These are phyloP conservation scores for Plasmodium vivax DNA, from an alignment of 169 alveolate species.

Conservation along the genomic window DNA sequence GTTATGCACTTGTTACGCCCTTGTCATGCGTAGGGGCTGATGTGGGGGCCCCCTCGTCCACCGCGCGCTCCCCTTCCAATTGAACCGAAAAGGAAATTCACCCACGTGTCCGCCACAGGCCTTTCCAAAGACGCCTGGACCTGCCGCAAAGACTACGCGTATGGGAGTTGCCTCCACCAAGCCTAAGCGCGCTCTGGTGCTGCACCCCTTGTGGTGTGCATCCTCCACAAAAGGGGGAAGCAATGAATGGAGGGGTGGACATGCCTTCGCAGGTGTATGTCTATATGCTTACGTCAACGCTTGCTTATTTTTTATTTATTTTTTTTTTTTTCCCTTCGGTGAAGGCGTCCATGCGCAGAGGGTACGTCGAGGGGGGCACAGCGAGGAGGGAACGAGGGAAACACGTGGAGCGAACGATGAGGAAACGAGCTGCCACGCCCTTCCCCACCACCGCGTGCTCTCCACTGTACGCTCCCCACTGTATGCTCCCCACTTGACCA, in stretches of 20 bases:
- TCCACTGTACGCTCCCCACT: no score
- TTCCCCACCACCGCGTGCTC: background rate
- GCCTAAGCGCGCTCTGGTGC: background rate
- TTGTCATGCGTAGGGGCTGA: background rate
- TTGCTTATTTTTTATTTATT: background rate
- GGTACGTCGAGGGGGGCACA: conserved; percentile 11
- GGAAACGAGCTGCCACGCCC: background rate
- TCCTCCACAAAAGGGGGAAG: background rate
- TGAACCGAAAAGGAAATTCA: background rate
- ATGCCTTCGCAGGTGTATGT: background rate
- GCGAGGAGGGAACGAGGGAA: no score
- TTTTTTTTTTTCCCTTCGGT: conserved; percentile 10
- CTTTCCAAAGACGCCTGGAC: conserved; percentile 3
- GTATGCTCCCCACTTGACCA: background rate
- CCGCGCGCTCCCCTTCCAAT: background rate
- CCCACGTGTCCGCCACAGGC: conserved; percentile 4
- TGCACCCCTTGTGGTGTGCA: background rate
- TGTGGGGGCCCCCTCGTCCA: background rate
- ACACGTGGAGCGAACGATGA: background rate
- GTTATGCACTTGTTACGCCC: no score
- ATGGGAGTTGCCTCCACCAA: conserved; percentile 7
- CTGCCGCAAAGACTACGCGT: conserved; percentile 62
- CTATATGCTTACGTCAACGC: background rate
- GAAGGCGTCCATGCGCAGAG: conserved; percentile 67
- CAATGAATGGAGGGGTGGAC: no score